Evolutionary conservation across 2,329 filamentous ascomycete genomes (phyloP).

Genomic region (Bipolaris victoriae): DNA sequence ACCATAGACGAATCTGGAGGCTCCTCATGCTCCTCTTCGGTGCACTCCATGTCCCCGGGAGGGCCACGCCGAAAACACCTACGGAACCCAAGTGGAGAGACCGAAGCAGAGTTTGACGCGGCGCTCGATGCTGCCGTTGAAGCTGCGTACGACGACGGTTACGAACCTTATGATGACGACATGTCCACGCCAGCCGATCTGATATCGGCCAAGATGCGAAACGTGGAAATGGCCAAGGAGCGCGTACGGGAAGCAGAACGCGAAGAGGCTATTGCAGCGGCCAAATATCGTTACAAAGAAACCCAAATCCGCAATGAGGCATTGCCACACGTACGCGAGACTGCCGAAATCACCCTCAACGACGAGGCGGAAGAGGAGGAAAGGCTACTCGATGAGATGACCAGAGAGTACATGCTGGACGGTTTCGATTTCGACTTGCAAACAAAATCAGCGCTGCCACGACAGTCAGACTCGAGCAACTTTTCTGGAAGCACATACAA

Average conservation of each 20-base stretch:
- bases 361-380: conserved; percentile 58
- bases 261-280: conserved; percentile 68
- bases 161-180: conserved; percentile 69
- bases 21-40: conserved; percentile 74
- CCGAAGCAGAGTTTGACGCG: conserved; percentile 90
- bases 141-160: conserved; percentile 91
- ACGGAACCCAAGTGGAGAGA: conserved; percentile 70
- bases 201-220: conserved; percentile 54
- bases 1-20: conserved; percentile 89
- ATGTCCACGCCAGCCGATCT: conserved; percentile 35
- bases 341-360: conserved; percentile 42
- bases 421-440: conserved; percentile 78
- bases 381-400: conserved; percentile 79
- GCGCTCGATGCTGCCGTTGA: conserved; percentile 95
- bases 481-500: conserved; percentile 81
- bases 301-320: conserved; percentile 55
- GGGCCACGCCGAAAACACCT: conserved; percentile 72
- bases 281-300: conserved; percentile 64
- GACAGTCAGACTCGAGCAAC: conserved; percentile 82
- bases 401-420: conserved; percentile 79
- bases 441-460: conserved; percentile 70
- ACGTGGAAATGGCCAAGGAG: conserved; percentile 77
- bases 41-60: conserved; percentile 80
- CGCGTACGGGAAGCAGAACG: conserved; percentile 74
- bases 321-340: conserved; percentile 48